Percentiles rank a stretch among this genome's conserved stretches.
These are phyloP conservation scores for Macrolepiota dolichaula DNA, from an alignment of 768 basidiomycete genomes.

Conservation along the genomic window DNA sequence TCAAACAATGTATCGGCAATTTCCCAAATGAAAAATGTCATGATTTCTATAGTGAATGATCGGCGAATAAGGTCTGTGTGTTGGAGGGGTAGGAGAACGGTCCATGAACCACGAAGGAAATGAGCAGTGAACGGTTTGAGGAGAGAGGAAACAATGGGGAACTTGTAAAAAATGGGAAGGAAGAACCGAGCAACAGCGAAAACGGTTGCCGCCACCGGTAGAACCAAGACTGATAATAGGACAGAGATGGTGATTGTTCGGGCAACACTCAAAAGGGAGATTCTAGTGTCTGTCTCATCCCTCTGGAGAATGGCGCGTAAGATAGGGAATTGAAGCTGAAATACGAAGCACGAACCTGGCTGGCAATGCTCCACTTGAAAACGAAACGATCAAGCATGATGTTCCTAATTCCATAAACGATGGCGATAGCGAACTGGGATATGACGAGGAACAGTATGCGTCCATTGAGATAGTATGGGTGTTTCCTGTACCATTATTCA, in stretches of 20 bases:
- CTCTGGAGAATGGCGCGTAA: not conserved
- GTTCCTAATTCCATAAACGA: slow-evolving; percentile 50
- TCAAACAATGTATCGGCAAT: slow-evolving; percentile 60
- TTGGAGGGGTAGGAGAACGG: slow-evolving; percentile 43
- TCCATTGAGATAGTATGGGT: slow-evolving; percentile 72
- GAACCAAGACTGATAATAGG: slow-evolving; percentile 36
- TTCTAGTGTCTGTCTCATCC: slow-evolving; percentile 6
- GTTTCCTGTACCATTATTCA: slow-evolving; percentile 45
- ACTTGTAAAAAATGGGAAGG: slow-evolving; percentile 48
- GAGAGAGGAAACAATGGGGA: slow-evolving; percentile 49
- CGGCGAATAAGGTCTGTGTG: slow-evolving; percentile 43
- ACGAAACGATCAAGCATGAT: slow-evolving; percentile 62
- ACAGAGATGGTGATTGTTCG: slow-evolving; percentile 33
- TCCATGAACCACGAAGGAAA: slow-evolving; percentile 58
- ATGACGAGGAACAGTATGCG: slow-evolving; percentile 57
- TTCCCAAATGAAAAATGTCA: slow-evolving; percentile 62
- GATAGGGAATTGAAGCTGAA: not conserved
- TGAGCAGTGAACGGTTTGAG: slow-evolving; percentile 64
- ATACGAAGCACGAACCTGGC: slow-evolving; percentile 13
- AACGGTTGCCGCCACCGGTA: slow-evolving; percentile 34
- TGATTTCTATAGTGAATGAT: slow-evolving; percentile 47
- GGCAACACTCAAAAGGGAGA: slow-evolving; percentile 19
- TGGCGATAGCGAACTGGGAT: slow-evolving; percentile 46
- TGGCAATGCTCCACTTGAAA: slow-evolving; percentile 36
- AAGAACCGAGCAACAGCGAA: slow-evolving; percentile 46